Conservation (phyloP, 768 basidiomycete species). For the Psilocybe tampanensis region DNA sequence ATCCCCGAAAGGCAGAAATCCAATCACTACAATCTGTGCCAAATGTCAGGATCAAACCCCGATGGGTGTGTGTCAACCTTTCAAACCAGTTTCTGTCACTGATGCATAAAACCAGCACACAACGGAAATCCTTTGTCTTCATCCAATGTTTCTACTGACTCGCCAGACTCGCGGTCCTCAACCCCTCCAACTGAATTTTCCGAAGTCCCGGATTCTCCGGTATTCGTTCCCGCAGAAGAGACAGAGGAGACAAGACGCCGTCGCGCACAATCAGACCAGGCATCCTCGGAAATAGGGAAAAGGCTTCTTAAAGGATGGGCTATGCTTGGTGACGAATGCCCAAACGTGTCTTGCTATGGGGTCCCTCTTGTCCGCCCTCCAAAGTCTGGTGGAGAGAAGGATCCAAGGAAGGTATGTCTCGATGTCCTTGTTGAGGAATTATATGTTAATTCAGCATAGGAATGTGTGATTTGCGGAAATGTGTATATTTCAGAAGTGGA, state of each 20-base stretch:
- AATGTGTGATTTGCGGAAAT: constrained; percentile 75
- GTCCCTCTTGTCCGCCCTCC: constrained; percentile 85
- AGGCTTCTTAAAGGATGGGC: constrained; percentile 83
- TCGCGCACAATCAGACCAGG: constrained; percentile 79
- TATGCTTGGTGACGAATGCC: constrained; percentile 88
- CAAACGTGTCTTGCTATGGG: constrained; percentile 68
- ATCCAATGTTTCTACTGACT: constrained; percentile 44
- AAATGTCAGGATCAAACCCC: constrained; percentile 51
- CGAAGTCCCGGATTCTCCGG: constrained; percentile 58
- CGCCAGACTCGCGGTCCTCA: constrained; percentile 61
- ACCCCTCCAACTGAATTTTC: constrained; percentile 83
- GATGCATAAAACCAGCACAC: not conserved
- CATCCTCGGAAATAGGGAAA: constrained; percentile 79
- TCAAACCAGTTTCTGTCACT: not conserved
- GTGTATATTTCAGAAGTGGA: constrained; percentile 59
- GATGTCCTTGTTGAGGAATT: not conserved
- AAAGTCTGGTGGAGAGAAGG: constrained; percentile 57
- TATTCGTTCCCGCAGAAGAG: constrained; percentile 64
- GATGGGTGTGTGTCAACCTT: constrained; percentile 28
- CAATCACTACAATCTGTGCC: constrained; percentile 58
- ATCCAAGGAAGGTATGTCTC: constrained; percentile 62
- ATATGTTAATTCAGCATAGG: constrained; percentile 41
- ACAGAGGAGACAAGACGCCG: constrained; percentile 67
- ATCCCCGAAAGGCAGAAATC: constrained; percentile 56
- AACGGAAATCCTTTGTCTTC: constrained; percentile 8